Conservation (phyloP, 1,284 basidiomycete genomes). For the Leccinum brunneo-olivaceum region DNA sequence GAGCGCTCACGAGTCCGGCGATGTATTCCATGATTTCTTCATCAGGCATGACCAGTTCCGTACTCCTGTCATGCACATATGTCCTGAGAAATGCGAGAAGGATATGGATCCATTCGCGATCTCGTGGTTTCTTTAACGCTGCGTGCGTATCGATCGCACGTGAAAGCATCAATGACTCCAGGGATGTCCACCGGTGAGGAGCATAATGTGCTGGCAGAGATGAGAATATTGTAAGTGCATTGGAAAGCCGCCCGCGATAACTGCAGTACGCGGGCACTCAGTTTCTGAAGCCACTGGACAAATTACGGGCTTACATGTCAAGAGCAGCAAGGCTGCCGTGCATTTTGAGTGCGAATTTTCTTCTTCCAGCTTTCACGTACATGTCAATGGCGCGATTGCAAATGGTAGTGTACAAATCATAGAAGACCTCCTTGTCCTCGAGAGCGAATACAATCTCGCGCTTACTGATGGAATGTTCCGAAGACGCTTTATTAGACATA, state of each 20-base stretch:
- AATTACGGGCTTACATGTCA: conserved; percentile 58
- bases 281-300: conserved; percentile 7
- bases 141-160: conserved; percentile 62
- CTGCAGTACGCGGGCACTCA: conserved; percentile 34
- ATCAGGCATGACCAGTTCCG: conserved; percentile 47
- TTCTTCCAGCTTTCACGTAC: conserved; percentile 73
- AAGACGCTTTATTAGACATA: conserved; percentile 24
- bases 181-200: conserved; percentile 67
- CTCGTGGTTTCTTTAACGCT: conserved; percentile 45
- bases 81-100: conserved; percentile 65
- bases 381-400: conserved; percentile 80
- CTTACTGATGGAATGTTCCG: conserved; percentile 47
- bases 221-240: conserved; percentile 63
- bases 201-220: conserved; percentile 80
- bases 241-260: conserved; percentile 54
- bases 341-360: conserved; percentile 78
- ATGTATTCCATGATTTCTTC: conserved; percentile 50
- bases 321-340: conserved; percentile 82
- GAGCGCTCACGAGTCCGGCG: conserved; percentile 41
- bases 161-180: conserved; percentile 72
- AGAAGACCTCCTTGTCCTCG: conserved; percentile 54
- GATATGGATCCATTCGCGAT: conserved; percentile 70
- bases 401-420: conserved; percentile 64
- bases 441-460: conserved; percentile 61
- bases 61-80: conserved; percentile 49